Evolutionary conservation across 164 flowering plant genomes (phyloP), one percentile per base, ranked within the genome.

Genomic region (Liquidambar formosana): DNA sequence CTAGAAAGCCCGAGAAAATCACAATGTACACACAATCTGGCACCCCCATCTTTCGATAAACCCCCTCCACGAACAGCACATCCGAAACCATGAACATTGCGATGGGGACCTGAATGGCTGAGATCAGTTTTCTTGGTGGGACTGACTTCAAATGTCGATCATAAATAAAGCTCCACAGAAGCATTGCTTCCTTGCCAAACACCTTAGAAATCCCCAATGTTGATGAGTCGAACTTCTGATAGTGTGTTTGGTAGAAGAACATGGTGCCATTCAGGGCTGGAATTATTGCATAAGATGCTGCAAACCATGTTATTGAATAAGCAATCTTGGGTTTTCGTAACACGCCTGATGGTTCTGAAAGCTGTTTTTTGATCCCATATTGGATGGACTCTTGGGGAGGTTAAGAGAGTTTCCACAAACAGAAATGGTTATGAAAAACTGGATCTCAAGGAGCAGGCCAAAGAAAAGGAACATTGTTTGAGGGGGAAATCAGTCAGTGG

Each of bases 171-270:
- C 97, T 85, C 98, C 99, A 91, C 4, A 84, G 19, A 33, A 96
- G 87, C 79, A 88, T 75, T n/a, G 94, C 88, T 23, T 71, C 86
- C 74, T 96, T 98, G 8, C 98, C 99, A 68, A 90, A 79, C 49
- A 93, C 96, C 71, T 96, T 96, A 0, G 99, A 96, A 56, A 96
- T 62, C 10, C 99, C 98, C 46, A 93, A 46, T 0, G 86, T 78
- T 0, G 96, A 83, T 1, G 96, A 80, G 25, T 85, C 84, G 10
- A 96, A 82, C 51, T 80, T 78, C 76, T 92, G 51, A 76, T 84
- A 63, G 58, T 89, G 82, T 14, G 98, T 92, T 75, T 96, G 99
- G 78, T 95, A 95, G 72, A 81, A 95, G 77, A 96, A 96, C 97
- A 96, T 88, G 64, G 91, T 92, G 51, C 99, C 97, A 46, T 87